Percentiles rank a stretch among this genome's conserved stretches.
Evolutionary conservation across 176 grass and related monocot genomes (phyloP).

Genomic region (Paspalum vaginatum): DNA sequence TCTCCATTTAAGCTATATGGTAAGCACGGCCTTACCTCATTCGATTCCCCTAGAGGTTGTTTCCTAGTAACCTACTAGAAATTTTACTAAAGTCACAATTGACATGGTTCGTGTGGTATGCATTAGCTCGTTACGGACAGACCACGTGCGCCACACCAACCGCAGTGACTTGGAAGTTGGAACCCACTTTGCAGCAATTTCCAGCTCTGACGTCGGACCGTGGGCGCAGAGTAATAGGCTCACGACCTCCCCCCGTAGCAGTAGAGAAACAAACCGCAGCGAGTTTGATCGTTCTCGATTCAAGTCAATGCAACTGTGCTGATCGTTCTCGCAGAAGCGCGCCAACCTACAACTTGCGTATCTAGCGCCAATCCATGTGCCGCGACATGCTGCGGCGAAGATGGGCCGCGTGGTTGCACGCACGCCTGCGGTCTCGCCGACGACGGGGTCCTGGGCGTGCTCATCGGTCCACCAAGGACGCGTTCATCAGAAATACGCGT

Average conservation of each 20-base stretch:
- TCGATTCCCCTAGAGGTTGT: too few relatives aligned
- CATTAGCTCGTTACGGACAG: too few relatives aligned
- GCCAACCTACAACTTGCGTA: neutral
- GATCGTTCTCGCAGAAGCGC: neutral
- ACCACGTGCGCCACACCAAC: too few relatives aligned
- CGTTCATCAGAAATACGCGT: neutral
- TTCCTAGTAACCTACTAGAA: too few relatives aligned
- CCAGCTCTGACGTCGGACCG: neutral
- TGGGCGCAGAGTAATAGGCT: neutral
- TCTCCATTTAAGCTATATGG: too few relatives aligned
- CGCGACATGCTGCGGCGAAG: neutral
- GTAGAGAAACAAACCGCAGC: neutral
- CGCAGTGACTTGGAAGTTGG: too few relatives aligned
- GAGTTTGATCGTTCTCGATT: too few relatives aligned
- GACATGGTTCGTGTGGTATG: too few relatives aligned
- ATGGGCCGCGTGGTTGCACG: neutral
- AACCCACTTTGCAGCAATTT: too few relatives aligned
- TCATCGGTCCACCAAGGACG: neutral
- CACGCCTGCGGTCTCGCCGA: neutral
- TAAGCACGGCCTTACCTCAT: too few relatives aligned
- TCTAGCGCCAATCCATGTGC: neutral
- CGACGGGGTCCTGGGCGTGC: neutral
- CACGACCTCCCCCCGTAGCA: neutral
- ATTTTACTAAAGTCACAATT: too few relatives aligned
- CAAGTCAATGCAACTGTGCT: neutral